phyloP scores from a whole-genome alignment of 2,329 filamentous ascomycete genomes.

The Phaeosphaeriaceae sp. region DNA sequence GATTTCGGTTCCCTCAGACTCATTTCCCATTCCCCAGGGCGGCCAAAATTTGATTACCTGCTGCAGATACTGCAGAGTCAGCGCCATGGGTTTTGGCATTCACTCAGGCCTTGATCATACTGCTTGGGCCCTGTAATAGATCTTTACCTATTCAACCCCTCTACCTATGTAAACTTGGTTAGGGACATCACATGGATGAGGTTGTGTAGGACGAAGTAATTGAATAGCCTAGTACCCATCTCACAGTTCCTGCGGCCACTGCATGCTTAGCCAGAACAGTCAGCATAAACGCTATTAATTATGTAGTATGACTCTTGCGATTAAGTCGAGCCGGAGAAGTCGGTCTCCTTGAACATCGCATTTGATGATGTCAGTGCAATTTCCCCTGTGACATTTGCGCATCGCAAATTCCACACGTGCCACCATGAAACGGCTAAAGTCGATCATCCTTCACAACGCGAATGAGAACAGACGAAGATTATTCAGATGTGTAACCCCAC shows the following conservation, averaged over 20 bases:
- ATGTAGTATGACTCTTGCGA: neutral
- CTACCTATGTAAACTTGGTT: neutral
- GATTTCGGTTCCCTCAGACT: conserved; percentile 13
- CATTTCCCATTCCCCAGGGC: conserved; percentile 20
- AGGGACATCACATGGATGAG: too few relatives aligned
- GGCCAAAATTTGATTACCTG: conserved; percentile 16
- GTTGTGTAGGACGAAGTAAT: too few relatives aligned
- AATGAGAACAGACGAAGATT: too few relatives aligned
- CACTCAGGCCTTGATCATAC: too few relatives aligned
- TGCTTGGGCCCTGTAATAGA: too few relatives aligned
- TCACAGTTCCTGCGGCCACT: neutral
- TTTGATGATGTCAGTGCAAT: neutral
- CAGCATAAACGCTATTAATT: neutral
- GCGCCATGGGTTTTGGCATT: neutral
- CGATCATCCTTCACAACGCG: neutral
- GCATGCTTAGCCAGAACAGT: too few relatives aligned
- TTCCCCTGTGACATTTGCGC: neutral
- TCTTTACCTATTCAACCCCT: neutral
- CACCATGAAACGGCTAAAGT: neutral
- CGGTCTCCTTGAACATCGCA: neutral
- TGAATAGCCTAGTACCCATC: neutral
- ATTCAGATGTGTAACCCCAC: neutral
- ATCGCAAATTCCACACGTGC: neutral
- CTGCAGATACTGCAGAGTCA: conserved; percentile 7
- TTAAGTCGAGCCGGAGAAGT: neutral